These are phyloP conservation scores for Barnettozyma pratensis DNA, from an alignment of 805 yeast genomes.

Conservation along the genomic window DNA sequence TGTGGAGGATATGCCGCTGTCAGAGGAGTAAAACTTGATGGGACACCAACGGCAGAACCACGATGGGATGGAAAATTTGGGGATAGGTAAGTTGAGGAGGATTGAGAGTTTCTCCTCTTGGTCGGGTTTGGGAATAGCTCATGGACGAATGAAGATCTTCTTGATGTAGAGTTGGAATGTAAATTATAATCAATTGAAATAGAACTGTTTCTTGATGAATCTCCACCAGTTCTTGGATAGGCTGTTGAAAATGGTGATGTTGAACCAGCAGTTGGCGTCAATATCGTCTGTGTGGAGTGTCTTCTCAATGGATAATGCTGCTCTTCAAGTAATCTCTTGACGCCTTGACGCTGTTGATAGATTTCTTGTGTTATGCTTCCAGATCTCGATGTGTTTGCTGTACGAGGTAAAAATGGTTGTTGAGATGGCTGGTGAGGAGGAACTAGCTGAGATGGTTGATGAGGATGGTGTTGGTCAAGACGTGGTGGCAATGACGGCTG, in stretches of 20 bases:
- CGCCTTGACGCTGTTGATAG: conserved; percentile 23
- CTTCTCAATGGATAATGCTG: conserved; percentile 24
- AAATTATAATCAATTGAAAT: conserved; percentile 30
- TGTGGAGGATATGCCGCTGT: conserved; percentile 13
- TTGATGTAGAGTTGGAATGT: conserved; percentile 26
- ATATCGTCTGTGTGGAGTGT: conserved; percentile 25
- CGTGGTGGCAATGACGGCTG: conserved; percentile 3
- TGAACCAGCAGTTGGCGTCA: conserved; percentile 20
- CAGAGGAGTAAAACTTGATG: conserved; percentile 20
- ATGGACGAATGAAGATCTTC: conserved; percentile 39
- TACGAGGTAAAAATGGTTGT: conserved; percentile 11
- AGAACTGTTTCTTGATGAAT: conserved; percentile 36
- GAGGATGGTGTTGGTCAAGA: conserved; percentile 5
- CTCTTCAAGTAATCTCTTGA: conserved; percentile 23
- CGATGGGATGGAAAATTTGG: conserved; percentile 22
- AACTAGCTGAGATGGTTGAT: conserved; percentile 6
- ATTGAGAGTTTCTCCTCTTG: conserved; percentile 19
- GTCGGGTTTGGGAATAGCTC: conserved; percentile 35
- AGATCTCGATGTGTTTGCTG: conserved; percentile 15
- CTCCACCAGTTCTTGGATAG: conserved; percentile 26
- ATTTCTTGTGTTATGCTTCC: conserved; percentile 22
- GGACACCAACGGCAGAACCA: conserved; percentile 16
- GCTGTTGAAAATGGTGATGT: conserved; percentile 30
- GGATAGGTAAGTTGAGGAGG: conserved; percentile 16
- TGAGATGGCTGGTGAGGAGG: conserved; percentile 6